Evolutionary conservation across 108 stramenopile genomes (phyloP).

Genomic region (Nitzschia sp.): DNA sequence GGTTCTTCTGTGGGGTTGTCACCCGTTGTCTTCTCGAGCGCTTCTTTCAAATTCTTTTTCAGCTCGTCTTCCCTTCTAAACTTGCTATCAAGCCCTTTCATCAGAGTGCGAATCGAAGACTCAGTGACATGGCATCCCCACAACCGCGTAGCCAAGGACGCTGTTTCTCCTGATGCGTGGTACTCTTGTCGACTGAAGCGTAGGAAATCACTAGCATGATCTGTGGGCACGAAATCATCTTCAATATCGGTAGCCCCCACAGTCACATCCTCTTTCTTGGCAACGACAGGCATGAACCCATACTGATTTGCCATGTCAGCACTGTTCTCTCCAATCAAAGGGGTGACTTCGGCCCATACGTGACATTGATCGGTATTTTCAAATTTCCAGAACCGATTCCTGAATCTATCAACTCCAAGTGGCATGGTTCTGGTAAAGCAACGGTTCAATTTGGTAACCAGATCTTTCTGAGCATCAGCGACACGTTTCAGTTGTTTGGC

Average conservation of each 20-base stretch:
- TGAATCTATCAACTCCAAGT: conserved; percentile 69
- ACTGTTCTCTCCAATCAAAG: conserved; percentile 20
- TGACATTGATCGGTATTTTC: conserved; percentile 68
- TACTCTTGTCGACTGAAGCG: conserved; percentile 71
- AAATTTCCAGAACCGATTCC: conserved; percentile 74
- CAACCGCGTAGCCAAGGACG: conserved; percentile 54
- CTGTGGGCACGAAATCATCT: conserved; percentile 55
- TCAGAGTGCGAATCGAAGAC: conserved; percentile 60
- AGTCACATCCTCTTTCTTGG: conserved; percentile 24
- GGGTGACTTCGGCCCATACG: conserved; percentile 73
- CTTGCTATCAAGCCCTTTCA: conserved; percentile 74
- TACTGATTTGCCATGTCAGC: conserved; percentile 9
- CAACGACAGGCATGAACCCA: conserved; percentile 45
- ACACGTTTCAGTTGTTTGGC: conserved; percentile 79
- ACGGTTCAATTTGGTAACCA: conserved; percentile 77
- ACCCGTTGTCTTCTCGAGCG: conserved; percentile 52
- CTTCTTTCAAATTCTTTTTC: conserved; percentile 72
- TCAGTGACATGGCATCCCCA: conserved; percentile 82
- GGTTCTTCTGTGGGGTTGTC: conserved; percentile 20
- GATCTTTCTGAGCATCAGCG: conserved; percentile 81
- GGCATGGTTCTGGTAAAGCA: conserved; percentile 82
- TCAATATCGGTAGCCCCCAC: conserved; percentile 65
- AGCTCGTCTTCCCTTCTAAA: conserved; percentile 58
- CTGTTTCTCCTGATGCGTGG: conserved; percentile 53
- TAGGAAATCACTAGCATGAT: conserved; percentile 44